Evolutionary conservation across 1,284 basidiomycete genomes (phyloP), one percentile per base, ranked within the genome.

Genomic region (Malassezia pachydermatis): DNA sequence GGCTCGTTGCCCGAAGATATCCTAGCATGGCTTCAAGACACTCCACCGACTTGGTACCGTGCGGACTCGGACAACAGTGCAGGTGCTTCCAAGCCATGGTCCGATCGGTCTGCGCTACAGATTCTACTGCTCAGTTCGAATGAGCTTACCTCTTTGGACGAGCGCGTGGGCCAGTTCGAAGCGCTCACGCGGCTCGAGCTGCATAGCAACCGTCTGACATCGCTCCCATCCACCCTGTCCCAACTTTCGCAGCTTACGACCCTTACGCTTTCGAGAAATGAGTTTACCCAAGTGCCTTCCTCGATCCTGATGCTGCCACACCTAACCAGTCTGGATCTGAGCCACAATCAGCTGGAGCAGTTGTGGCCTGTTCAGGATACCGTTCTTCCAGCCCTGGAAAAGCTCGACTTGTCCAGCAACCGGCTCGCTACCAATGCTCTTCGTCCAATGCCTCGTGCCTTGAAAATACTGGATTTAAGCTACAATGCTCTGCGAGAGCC

Each of bases 401-500:
- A 41, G 16, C 46, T 69, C 27, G 56, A 63, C 42, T 58, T 65
- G 29, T 55, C 56, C 48, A 42, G 57, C 46, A 69, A 69, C 32
- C 45, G 51, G 24, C 52, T 69, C 33, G 41, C 39, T 20, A 63
- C 63, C 24, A 49, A 51, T 14, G 58, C 59, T 1, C 32, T 69
- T 9, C 33, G 63, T 1, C 41, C 53, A 5, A 45, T 62, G 37
- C 66, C 64, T 4, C 45, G 48, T 2, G 37, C 45, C 19, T 54
- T 68, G 22, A 45, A 45, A 28, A 55, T 52, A 14, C 48, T 67
- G 37, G 51, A 63, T 24, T 40, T 67, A 10, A 54, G 55, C 19
- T 43, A 64, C 51, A 67, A 67, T 48, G 45, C 24, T 44, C 47
- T 67, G 17, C 56, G 59, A 23, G 62, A 59, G n/a, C 60, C 63